Base-by-base conservation (phyloP, 2,329 filamentous ascomycete genomes). In the Colletotrichum australisinense region DNA sequence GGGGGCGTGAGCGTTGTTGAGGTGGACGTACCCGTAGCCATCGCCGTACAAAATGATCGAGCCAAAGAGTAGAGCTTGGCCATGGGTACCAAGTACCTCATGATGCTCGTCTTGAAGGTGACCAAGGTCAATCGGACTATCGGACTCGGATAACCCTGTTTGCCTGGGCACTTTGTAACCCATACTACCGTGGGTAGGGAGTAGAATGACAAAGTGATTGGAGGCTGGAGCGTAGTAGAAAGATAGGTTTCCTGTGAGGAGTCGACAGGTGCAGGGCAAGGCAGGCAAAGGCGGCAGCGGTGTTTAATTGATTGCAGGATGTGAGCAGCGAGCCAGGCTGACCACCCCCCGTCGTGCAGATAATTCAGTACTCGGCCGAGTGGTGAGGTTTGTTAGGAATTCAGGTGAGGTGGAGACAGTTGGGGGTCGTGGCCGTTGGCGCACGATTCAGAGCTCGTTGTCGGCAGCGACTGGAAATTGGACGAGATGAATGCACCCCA, bases 331-430 rank as follows among this genome's bases (percentile, higher is more conserved):
- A 64, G 56, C 35, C 70, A 56, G 66, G 67, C 62, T 63, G 42
- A 46, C 59, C 28, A 32, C 32, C 56, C 71, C 70, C 62, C 24
- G 60, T 65, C 49, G 3, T 62, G 71, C 55, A 71, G 60, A 66
- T 73, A 73, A 71, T 73, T 71, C 71, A 73, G 71, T 70, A 73
- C 71, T 73, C 71, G 71, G 67, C 71, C 71, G 71, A 73, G 62
- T 73, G 71, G 62, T 62, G 60, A 72, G 65, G 69, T 57, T 49
- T 73, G 71, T 73, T 73, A 73, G 71, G 71, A 73, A 73, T 73
- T 73, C 71, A 73, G 71, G 71, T 73, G 67, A 73, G 62, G 71
- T 73, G 71, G 71, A 30, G 71, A 71, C 62, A 62, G 60, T 66
- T 73, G 60, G 67, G 55, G 66, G 32, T 62, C n/a, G 22, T 49